Conservation (phyloP, 352 stramenopile species). For the Aphanomyces cochlioides region DNA sequence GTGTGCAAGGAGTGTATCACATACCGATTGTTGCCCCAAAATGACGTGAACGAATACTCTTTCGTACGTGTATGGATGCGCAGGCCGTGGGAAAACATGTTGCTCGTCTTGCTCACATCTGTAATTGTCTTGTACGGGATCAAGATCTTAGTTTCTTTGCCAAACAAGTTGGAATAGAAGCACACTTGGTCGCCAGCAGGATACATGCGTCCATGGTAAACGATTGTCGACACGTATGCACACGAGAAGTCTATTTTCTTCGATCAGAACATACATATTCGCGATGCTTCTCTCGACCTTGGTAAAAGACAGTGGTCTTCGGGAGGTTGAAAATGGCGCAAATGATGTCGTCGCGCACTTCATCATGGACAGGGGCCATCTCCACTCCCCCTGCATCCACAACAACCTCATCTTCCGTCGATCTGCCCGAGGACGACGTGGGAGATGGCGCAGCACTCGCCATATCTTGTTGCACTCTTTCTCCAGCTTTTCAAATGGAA, state of each 20-base stretch:
- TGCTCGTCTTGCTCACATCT: slow-evolving; percentile 75
- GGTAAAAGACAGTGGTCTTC: slow-evolving; percentile 64
- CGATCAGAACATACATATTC: not conserved
- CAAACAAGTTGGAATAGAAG: slow-evolving; percentile 87
- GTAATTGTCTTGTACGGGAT: slow-evolving; percentile 83
- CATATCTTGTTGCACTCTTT: not conserved
- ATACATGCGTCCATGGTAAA: slow-evolving; percentile 87
- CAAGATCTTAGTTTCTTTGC: slow-evolving; percentile 81
- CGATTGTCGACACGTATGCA: slow-evolving; percentile 66
- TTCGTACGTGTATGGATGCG: slow-evolving; percentile 59
- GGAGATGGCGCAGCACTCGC: not conserved
- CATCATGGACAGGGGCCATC: slow-evolving; percentile 32
- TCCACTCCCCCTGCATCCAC: slow-evolving; percentile 6
- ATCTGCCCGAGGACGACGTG: not conserved
- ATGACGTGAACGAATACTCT: slow-evolving; percentile 83
- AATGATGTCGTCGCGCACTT: slow-evolving; percentile 76
- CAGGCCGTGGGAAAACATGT: slow-evolving; percentile 76
- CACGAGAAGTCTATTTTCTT: slow-evolving; percentile 71
- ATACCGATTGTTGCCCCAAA: slow-evolving; percentile 72
- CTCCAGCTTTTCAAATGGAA: not conserved
- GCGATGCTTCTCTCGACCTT: slow-evolving; percentile 41
- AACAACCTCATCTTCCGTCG: slow-evolving; percentile 6
- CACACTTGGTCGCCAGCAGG: slow-evolving; percentile 73
- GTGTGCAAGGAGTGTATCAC: too few relatives aligned
- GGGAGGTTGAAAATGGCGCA: slow-evolving; percentile 84